phyloP scores from a whole-genome alignment of 352 stramenopile genomes.

The Phytopythium boreale region DNA sequence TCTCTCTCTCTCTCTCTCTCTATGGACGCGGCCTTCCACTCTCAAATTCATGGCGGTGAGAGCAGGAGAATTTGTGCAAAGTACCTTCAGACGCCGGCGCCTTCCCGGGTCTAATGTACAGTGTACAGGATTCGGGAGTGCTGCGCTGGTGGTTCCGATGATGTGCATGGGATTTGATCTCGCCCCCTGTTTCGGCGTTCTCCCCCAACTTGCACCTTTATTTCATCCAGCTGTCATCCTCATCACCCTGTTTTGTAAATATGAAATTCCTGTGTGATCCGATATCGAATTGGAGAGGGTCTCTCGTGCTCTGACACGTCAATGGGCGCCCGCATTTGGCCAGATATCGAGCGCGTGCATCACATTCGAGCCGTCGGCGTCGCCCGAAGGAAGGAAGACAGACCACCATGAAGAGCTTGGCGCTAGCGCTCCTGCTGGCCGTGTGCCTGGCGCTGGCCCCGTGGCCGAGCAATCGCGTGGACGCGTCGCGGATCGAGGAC shows the following conservation, averaged over 20 bases:
- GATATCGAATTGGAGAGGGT: slow-evolving; percentile 7
- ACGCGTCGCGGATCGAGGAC: slow-evolving; percentile 45
- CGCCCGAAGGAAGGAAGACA: not conserved
- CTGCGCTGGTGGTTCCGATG: too few relatives aligned
- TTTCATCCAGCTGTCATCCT: too few relatives aligned
- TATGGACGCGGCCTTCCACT: too few relatives aligned
- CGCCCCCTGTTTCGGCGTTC: too few relatives aligned
- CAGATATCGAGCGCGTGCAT: not conserved
- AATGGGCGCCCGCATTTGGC: not conserved
- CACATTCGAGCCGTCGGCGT: not conserved
- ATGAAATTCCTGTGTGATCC: not conserved
- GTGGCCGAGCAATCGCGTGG: not conserved
- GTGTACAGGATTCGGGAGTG: too few relatives aligned
- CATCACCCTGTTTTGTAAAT: not conserved
- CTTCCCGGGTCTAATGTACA: too few relatives aligned
- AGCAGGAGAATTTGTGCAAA: too few relatives aligned
- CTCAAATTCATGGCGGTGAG: too few relatives aligned
- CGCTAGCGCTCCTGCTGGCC: slow-evolving; percentile 34
- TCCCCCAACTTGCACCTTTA: too few relatives aligned
- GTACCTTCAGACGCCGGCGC: too few relatives aligned
- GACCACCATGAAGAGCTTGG: slow-evolving; percentile 20
- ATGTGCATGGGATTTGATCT: too few relatives aligned
- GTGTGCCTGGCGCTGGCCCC: slow-evolving; percentile 16
- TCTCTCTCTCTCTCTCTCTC: too few relatives aligned
- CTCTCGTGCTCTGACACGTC: slow-evolving; percentile 9